Evolutionary conservation across 108 stramenopile species (phyloP).

Genomic region (Skeletonema marinoi): DNA sequence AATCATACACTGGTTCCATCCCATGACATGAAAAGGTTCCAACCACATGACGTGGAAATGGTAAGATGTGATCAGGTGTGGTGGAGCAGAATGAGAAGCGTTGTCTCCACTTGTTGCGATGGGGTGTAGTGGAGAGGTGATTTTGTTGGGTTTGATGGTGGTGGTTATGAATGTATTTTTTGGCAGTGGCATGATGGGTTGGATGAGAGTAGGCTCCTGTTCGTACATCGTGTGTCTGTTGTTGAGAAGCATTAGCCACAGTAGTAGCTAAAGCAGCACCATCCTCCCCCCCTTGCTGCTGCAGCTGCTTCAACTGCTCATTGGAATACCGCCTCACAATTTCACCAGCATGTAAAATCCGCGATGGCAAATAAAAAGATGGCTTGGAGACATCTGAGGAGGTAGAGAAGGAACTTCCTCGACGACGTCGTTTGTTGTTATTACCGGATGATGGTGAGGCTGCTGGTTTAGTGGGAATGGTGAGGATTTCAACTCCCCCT

Average conservation of each 20-base stretch:
- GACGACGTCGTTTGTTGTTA: constrained; percentile 14
- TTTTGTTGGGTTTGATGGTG: constrained; percentile 9
- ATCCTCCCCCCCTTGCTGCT: neutral
- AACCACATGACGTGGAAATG: constrained; percentile 70
- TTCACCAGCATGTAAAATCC: constrained; percentile 66
- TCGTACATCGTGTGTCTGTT: constrained; percentile 25
- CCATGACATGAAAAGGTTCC: constrained; percentile 96
- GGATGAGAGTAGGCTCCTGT: neutral
- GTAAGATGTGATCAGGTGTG: constrained; percentile 39
- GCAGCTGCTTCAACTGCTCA: constrained; percentile 1
- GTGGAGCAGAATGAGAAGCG: constrained; percentile 41
- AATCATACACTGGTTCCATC: constrained; percentile 90
- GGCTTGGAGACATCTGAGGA: neutral
- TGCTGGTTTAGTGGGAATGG: neutral
- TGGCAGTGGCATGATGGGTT: constrained; percentile 1
- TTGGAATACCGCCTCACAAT: constrained; percentile 45
- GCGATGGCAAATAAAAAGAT: constrained; percentile 26
- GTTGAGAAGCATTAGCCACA: neutral
- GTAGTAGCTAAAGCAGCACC: neutral
- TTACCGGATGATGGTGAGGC: neutral
- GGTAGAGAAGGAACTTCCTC: constrained; percentile 25
- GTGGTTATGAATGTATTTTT: neutral
- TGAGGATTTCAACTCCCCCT: neutral
- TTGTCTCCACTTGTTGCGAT: constrained; percentile 46
- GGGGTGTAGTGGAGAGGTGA: neutral